These are phyloP conservation scores for Leccinum pellstonianum DNA, from an alignment of 768 basidiomycete genomes.

Conservation along the genomic window DNA sequence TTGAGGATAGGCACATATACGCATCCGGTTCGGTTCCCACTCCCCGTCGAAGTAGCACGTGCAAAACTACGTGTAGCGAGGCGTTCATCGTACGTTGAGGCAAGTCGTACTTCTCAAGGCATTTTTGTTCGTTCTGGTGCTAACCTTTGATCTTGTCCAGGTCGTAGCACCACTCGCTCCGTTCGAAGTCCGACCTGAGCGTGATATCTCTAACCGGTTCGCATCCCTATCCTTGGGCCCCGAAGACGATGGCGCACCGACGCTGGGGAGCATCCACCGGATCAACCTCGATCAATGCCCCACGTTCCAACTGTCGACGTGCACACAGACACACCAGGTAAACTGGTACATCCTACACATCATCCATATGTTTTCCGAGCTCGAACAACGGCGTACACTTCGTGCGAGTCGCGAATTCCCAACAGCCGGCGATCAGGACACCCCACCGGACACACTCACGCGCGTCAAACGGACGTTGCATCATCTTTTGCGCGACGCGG, in stretches of 20 bases:
- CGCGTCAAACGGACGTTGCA: conserved; percentile 34
- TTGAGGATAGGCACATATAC: conserved; percentile 17
- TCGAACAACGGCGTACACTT: conserved; percentile 2
- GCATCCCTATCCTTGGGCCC: conserved; percentile 19
- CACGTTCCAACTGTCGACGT: conserved; percentile 23
- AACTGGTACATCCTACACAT: conserved; percentile 34
- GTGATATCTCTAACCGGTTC: conserved; percentile 24
- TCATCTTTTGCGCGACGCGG: conserved; percentile 21
- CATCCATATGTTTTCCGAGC: conserved; percentile 25
- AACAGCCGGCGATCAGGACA: no score
- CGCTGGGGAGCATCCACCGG: conserved; percentile 40
- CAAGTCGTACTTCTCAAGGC: conserved; percentile 1
- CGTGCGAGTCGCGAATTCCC: no score
- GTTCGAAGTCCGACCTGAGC: conserved; percentile 22
- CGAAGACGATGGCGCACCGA: conserved; percentile 6
- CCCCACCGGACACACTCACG: conserved; percentile 19
- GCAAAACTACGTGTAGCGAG: conserved; percentile 47
- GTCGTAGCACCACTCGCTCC: conserved; percentile 20
- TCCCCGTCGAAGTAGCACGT: conserved; percentile 40
- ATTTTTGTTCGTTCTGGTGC: not conserved
- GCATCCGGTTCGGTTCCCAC: conserved; percentile 39
- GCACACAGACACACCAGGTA: not conserved
- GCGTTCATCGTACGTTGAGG: conserved; percentile 49
- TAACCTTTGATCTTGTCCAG: conserved; percentile 1
- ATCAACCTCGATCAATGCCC: conserved; percentile 38